A percentile compares a stretch with the other conserved stretches of the same genome.
phyloP scores from a whole-genome alignment of 495 filamentous ascomycete genomes.

The Aspergillus homomorphus region DNA sequence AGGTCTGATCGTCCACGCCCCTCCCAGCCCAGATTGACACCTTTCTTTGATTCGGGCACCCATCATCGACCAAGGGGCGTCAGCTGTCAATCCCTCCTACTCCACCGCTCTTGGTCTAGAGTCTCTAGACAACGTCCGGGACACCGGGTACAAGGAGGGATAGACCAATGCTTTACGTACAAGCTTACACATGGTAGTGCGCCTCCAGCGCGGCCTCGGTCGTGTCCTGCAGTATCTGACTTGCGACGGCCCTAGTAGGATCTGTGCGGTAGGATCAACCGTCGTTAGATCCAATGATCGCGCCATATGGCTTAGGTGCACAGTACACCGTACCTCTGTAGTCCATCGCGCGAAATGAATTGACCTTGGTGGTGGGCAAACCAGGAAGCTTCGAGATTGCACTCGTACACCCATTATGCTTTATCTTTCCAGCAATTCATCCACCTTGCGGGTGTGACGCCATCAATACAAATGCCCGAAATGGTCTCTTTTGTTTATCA shows the following conservation, averaged over 20 bases:
- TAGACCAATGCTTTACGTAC: conserved; percentile 19
- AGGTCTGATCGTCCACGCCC: conserved; percentile 3
- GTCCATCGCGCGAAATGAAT: neutral
- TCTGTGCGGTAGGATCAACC: conserved; percentile 16
- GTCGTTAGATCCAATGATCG: conserved; percentile 19
- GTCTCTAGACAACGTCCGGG: conserved; percentile 6
- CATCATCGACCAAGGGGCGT: conserved; percentile 1
- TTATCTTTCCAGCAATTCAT: neutral
- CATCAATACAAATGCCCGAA: conserved; percentile 2
- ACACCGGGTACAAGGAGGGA: conserved; percentile 7
- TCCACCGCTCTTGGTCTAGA: conserved; percentile 10
- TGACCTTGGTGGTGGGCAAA: conserved; percentile 6
- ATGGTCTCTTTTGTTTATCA: neutral
- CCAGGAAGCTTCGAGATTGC: neutral
- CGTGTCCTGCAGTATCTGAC: conserved; percentile 3
- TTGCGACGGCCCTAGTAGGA: conserved; percentile 1
- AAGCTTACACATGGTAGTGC: conserved; percentile 17
- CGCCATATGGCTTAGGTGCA: conserved; percentile 6
- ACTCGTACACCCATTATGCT: neutral
- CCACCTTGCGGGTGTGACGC: conserved; percentile 2
- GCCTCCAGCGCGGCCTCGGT: neutral
- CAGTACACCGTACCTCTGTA: neutral
- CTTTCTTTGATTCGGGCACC: neutral
- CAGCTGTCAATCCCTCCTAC: conserved; percentile 6
- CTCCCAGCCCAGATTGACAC: conserved; percentile 2